Evolutionary conservation across 768 basidiomycete genomes (phyloP).

Genomic region (Russula abietina): DNA sequence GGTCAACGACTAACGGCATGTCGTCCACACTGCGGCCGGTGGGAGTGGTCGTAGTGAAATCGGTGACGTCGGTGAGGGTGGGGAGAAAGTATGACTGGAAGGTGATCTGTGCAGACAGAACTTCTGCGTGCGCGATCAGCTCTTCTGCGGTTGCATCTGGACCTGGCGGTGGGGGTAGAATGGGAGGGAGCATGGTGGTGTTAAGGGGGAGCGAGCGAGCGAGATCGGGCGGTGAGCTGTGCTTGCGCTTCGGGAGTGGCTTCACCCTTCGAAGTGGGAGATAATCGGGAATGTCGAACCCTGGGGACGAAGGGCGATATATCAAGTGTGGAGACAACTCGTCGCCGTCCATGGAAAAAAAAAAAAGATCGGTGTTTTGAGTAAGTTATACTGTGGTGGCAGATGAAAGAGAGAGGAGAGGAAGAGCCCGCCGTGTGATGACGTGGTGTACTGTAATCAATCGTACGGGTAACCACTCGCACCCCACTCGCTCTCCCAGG

Average conservation of each 20-base stretch:
- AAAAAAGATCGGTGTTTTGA: not conserved
- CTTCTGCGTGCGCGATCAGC: conserved; percentile 51
- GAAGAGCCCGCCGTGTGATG: conserved; percentile 5
- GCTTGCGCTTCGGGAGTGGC: conserved; percentile 71
- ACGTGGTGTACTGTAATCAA: conserved; percentile 15
- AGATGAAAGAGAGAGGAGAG: not conserved
- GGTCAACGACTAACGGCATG: conserved; percentile 17
- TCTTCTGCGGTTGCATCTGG: conserved; percentile 50
- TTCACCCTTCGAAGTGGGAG: conserved; percentile 61
- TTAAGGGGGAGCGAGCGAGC: conserved; percentile 1
- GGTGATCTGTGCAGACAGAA: conserved; percentile 52
- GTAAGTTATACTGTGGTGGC: not conserved
- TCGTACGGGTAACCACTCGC: not conserved
- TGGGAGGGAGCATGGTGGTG: conserved; percentile 28
- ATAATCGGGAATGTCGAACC: conserved; percentile 59
- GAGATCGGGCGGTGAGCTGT: conserved; percentile 30
- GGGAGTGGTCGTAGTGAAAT: conserved; percentile 26
- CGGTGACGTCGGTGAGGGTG: conserved; percentile 41
- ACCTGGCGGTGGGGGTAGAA: conserved; percentile 32
- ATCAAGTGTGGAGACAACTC: conserved; percentile 16
- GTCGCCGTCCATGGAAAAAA: conserved; percentile 13
- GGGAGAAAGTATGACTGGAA: conserved; percentile 62
- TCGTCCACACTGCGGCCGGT: conserved; percentile 27
- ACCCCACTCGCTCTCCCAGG: conserved; percentile 12
- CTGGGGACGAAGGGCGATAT: conserved; percentile 16